Base-by-base conservation (phyloP, 805 yeast genomes). In the Spencermartinsiella europaea region DNA sequence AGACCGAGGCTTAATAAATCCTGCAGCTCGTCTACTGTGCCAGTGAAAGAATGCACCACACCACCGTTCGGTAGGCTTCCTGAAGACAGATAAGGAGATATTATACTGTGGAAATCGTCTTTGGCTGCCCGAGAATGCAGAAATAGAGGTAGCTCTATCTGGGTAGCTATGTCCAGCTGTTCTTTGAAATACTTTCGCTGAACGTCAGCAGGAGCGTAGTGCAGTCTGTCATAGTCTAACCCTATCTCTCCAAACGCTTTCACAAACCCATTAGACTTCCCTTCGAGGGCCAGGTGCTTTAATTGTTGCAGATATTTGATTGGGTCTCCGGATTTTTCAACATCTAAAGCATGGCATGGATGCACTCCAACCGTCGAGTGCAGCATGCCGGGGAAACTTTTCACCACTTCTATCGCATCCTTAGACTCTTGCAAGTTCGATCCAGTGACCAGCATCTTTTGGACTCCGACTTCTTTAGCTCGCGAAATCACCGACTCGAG, bases 21-120 rank as follows among this genome's bases (percentile, higher is more conserved):
- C 4, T 72, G 56, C 51, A 88, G 64, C 53, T 93, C 97, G 3
- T 71, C 75, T 14, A 63, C 47, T 0, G 88, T 72, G 2, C 97
- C 99, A 0, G 99, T 91, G 64, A 91, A 93, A 1, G 98, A 90
- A 64, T 93, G 99, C 1, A 93, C 91, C 4, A 93, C 91, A n/a
- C 93, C 91, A 35, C 77, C 75, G 31, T 76, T 58, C 0, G 68
- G 61, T 21, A 75, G 65, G 44, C 60, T 58, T 42, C 76, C 57
- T 1, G 37, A 43, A 15, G 46, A 22, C 2, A 85, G 53, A 56
- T 78, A 86, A 1, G 93, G 95, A 39, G 67, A 63, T 15, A 93
- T 58, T 3, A 84, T 77, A 0, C 63, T 60, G 1, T 83, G 66
- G 55, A 93, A 91, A 66, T 93, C 99, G 40, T 77, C 81, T 54